Evolutionary conservation across 2,329 filamentous ascomycete species (phyloP).

Genomic region (Ceratocystis huliohia): DNA sequence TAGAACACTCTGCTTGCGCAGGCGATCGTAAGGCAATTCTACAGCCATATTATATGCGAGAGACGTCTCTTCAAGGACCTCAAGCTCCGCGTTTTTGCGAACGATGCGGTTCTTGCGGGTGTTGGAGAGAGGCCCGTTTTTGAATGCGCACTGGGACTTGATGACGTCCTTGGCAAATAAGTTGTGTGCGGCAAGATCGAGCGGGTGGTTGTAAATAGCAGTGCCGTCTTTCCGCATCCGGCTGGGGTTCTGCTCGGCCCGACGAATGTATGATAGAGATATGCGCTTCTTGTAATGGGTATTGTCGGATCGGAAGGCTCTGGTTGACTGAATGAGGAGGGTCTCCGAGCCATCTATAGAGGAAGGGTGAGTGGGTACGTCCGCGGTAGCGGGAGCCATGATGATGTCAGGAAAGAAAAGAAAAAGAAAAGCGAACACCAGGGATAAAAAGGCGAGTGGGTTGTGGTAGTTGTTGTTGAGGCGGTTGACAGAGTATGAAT

Average conservation of each 20-base stretch:
- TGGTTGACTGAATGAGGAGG: neutral
- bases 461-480: neutral
- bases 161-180: neutral
- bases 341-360: neutral
- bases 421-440: neutral
- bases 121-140: neutral
- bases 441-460: neutral
- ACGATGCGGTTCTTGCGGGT: constrained; percentile 1
- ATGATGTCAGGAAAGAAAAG: constrained; percentile 1
- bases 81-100: neutral
- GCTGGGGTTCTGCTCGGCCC: constrained; percentile 8
- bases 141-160: neutral
- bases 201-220: constrained; percentile 6
- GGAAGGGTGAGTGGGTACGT: constrained; percentile 1
- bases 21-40: constrained; percentile 12
- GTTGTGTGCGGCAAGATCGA: neutral
- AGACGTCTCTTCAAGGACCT: constrained; percentile 11
- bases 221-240: constrained; percentile 14
- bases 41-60: constrained; percentile 9
- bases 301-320: constrained; percentile 2
- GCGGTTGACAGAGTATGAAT: neutral
- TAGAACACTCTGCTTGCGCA: constrained; percentile 8
- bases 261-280: constrained; percentile 6
- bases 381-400: neutral
- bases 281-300: constrained; percentile 11